Evolutionary conservation across 2,329 filamentous ascomycete species (phyloP).

Genomic region (Trichophaea hybrida): DNA sequence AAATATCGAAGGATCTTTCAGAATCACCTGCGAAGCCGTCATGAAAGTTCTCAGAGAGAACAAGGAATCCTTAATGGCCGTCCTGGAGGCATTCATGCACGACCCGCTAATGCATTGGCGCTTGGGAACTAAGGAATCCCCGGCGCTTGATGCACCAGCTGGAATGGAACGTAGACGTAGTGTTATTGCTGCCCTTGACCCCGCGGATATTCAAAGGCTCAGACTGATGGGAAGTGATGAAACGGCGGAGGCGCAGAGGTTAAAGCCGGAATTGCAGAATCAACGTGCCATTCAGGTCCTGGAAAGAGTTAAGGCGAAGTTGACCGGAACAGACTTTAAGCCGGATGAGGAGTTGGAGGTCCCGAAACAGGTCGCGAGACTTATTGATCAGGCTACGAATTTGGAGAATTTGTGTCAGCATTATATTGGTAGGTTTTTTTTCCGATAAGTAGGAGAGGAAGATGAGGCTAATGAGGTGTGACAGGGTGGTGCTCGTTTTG

Average conservation of each 20-base stretch:
- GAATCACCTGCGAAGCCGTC: constrained; percentile 94
- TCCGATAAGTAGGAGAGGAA: not conserved
- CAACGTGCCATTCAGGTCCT: constrained; percentile 84
- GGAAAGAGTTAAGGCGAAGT: constrained; percentile 81
- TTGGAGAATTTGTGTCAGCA: constrained; percentile 96
- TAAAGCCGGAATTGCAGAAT: constrained; percentile 65
- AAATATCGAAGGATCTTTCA: constrained; percentile 97
- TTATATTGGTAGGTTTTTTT: constrained; percentile 58
- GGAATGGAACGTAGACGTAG: constrained; percentile 2
- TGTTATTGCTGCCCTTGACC: constrained; percentile 14
- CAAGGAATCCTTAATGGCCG: constrained; percentile 96
- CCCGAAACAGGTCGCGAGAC: constrained; percentile 78
- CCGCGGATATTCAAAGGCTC: constrained; percentile 3
- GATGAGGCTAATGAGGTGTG: not conserved
- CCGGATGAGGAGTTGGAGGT: constrained; percentile 69
- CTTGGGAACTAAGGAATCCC: constrained; percentile 36
- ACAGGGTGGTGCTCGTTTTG: constrained; percentile 23
- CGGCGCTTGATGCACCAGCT: constrained; percentile 2
- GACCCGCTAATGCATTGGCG: constrained; percentile 98
- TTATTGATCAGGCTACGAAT: constrained; percentile 90
- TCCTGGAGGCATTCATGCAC: constrained; percentile 97
- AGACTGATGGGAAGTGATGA: constrained; percentile 3
- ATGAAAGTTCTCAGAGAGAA: constrained; percentile 95
- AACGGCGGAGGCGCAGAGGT: constrained; percentile 2
- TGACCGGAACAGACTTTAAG: constrained; percentile 88